Percentiles rank a stretch among this genome's conserved stretches.
Conservation (phyloP, 805 yeast genomes). For the Nakazawaea sp. region DNA sequence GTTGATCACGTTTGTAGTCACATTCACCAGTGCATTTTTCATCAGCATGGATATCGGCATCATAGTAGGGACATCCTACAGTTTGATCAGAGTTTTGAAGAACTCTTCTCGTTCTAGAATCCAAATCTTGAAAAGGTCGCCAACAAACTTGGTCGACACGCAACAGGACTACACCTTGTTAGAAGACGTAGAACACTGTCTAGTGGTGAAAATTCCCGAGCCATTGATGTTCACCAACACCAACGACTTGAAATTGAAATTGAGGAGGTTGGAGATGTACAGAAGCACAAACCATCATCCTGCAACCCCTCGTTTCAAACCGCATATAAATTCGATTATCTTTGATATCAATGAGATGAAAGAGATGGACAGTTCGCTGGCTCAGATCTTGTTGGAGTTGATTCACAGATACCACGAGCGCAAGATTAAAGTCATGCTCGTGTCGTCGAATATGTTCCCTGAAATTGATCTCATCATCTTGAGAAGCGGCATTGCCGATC, state of each 20-base stretch:
- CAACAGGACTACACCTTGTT: conserved; percentile 36
- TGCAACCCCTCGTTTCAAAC: conserved; percentile 49
- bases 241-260: conserved; percentile 61
- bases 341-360: conserved; percentile 83
- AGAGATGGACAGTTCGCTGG: conserved; percentile 71
- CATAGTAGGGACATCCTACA: conserved; percentile 77
- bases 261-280: conserved; percentile 65
- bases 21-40: conserved; percentile 55
- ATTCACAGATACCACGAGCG: conserved; percentile 47
- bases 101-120: conserved; percentile 79
- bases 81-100: conserved; percentile 70
- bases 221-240: conserved; percentile 86
- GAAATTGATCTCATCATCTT: conserved; percentile 16
- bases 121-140: conserved; percentile 55
- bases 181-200: conserved; percentile 58
- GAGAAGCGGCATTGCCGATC: conserved; percentile 10
- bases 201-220: conserved; percentile 78
- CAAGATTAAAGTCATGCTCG: conserved; percentile 48
- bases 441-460: conserved; percentile 19
- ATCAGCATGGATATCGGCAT: conserved; percentile 88
- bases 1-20: conserved; percentile 57
- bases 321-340: conserved; percentile 49
- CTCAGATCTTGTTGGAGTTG: conserved; percentile 62
- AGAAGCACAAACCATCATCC: conserved; percentile 77
- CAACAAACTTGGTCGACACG: conserved; percentile 55